Conservation (phyloP, 345 rosid genomes). For the Boechera retrofracta region DNA sequence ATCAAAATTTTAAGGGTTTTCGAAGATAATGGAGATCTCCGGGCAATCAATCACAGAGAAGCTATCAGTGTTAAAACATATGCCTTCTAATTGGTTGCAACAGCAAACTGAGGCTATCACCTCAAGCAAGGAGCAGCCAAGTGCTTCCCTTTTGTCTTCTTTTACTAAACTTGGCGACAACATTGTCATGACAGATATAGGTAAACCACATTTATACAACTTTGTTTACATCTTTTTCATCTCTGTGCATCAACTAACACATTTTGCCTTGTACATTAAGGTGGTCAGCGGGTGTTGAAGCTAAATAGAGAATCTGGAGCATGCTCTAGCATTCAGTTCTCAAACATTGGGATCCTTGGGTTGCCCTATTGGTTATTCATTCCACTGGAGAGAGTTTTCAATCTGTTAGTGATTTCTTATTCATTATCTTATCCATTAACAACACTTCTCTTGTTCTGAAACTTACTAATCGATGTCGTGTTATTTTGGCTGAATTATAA, state of each 20-base stretch:
- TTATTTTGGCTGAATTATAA: slow-evolving; percentile 34
- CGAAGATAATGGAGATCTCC: slow-evolving; percentile 58
- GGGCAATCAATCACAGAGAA: slow-evolving; percentile 62
- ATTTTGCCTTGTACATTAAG: slow-evolving; percentile 45
- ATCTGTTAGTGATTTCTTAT: slow-evolving; percentile 59
- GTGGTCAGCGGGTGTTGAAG: slow-evolving; percentile 76
- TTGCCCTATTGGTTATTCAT: slow-evolving; percentile 80
- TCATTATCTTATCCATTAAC: neutral
- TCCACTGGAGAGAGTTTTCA: slow-evolving; percentile 72
- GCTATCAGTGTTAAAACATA: slow-evolving; percentile 62
- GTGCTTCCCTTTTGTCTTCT: slow-evolving; percentile 65
- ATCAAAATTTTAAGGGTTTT: slow-evolving; percentile 54
- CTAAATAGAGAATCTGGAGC: slow-evolving; percentile 64
- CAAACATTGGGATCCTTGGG: slow-evolving; percentile 81
- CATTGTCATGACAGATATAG: slow-evolving; percentile 64
- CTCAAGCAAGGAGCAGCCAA: slow-evolving; percentile 46
- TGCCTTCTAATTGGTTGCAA: slow-evolving; percentile 62
- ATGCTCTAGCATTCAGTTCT: slow-evolving; percentile 63
- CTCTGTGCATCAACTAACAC: slow-evolving; percentile 20
- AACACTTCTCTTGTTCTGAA: slow-evolving; percentile 14
- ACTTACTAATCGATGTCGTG: slow-evolving; percentile 9
- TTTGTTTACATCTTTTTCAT: slow-evolving; percentile 24
- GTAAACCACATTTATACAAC: slow-evolving; percentile 46
- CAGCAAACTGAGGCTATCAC: slow-evolving; percentile 50
- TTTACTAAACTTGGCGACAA: slow-evolving; percentile 56